Evolutionary conservation across 306 rosid species (phyloP).

Genomic region (Geum urbanum): DNA sequence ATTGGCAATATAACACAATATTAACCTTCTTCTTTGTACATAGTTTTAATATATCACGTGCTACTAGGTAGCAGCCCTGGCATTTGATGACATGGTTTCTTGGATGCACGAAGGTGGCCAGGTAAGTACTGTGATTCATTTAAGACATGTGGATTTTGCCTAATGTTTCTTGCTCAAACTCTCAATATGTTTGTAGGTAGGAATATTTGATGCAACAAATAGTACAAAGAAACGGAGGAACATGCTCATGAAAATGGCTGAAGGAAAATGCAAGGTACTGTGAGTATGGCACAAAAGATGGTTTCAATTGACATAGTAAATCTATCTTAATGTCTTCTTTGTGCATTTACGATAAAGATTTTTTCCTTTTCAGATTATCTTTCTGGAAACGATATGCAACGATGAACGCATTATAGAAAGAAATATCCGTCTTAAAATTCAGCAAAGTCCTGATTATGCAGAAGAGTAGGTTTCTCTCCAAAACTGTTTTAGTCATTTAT

Average conservation of each 20-base stretch:
- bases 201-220: conserved; percentile 98
- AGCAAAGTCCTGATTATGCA: conserved; percentile 99
- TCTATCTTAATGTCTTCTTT: conserved; percentile 22
- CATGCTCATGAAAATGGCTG: conserved; percentile 98
- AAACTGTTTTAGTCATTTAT: conserved; percentile 23
- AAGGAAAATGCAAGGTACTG: conserved; percentile 95
- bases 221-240: conserved; percentile 75
- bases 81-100: conserved; percentile 96
- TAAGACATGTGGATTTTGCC: conserved; percentile 12
- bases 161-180: conserved; percentile 17
- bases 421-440: conserved; percentile 93
- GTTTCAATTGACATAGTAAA: conserved; percentile 18
- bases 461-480: conserved; percentile 69
- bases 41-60: conserved; percentile 95
- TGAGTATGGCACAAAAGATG: conserved; percentile 14
- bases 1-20: conserved; percentile 50
- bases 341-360: not conserved
- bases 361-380: conserved; percentile 65
- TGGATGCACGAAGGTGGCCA: conserved; percentile 99
- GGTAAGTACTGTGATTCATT: conserved; percentile 49
- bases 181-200: conserved; percentile 58
- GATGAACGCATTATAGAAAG: conserved; percentile 88
- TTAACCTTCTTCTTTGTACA: conserved; percentile 63
- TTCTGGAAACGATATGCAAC: conserved; percentile 94
- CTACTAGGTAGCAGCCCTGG: conserved; percentile 99